Conservation (phyloP, 164 flowering plant genomes). For the Aristolochia fimbriata region DNA sequence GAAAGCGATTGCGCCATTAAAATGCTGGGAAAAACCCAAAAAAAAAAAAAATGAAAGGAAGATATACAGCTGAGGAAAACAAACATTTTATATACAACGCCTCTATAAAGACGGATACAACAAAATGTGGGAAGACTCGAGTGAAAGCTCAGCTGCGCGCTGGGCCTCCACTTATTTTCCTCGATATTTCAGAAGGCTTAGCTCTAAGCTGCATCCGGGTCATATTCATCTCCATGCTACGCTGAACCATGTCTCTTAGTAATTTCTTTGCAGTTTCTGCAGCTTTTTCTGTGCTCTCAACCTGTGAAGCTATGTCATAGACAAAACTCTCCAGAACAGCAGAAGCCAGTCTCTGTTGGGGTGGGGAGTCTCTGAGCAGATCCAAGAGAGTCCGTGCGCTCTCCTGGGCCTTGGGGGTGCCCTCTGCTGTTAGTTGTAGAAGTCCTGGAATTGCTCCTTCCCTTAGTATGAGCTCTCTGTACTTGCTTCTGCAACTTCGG, state of each 20-base stretch:
- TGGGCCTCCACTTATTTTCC: background rate
- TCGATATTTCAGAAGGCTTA: background rate
- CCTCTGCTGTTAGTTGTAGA: conserved; percentile 58
- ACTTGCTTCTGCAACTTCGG: conserved; percentile 48
- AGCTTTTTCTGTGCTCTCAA: conserved; percentile 61
- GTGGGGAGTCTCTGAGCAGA: conserved; percentile 55
- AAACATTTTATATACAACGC: no score
- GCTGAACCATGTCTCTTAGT: conserved; percentile 59
- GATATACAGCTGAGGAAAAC: no score
- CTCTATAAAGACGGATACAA: no score
- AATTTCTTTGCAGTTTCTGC: conserved; percentile 64
- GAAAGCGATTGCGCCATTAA: no score
- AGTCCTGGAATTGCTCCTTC: conserved; percentile 89
- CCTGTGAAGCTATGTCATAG: conserved; percentile 46
- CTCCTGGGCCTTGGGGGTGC: conserved; percentile 53
- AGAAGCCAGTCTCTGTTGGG: conserved; percentile 29
- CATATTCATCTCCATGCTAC: conserved; percentile 59
- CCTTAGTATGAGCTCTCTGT: conserved; percentile 57
- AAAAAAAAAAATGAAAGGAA: no score
- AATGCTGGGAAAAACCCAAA: no score
- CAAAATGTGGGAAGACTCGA: no score
- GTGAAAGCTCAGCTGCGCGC: background rate
- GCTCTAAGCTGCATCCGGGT: conserved; percentile 35
- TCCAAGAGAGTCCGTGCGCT: conserved; percentile 55
- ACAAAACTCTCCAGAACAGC: conserved; percentile 49